Conservation (phyloP, 306 rosid genomes). For the Acacia confusa region DNA sequence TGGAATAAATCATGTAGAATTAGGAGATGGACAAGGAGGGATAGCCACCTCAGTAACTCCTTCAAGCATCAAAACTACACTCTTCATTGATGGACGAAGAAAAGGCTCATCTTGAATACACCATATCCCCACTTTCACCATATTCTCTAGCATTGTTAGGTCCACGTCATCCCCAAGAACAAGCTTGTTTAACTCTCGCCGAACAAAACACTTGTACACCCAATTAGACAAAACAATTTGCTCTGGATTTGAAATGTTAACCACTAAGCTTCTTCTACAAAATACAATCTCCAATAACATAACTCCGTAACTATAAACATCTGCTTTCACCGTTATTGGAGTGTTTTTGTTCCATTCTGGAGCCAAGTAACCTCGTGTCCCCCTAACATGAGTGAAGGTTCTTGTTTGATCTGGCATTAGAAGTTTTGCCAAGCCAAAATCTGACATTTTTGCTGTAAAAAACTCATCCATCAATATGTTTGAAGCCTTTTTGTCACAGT, state of each 20-base stretch:
- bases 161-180: too few relatives aligned
- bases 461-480: slow-evolving; percentile 51
- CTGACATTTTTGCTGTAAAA: slow-evolving; percentile 41
- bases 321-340: slow-evolving; percentile 43
- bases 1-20: too few relatives aligned
- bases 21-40: too few relatives aligned
- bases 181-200: slow-evolving; percentile 23
- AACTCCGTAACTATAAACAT: slow-evolving; percentile 47
- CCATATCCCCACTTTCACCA: too few relatives aligned
- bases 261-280: slow-evolving; percentile 35
- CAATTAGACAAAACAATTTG: slow-evolving; percentile 36
- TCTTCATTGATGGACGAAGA: too few relatives aligned
- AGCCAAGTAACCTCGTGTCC: slow-evolving; percentile 47
- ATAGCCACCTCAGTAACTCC: too few relatives aligned
- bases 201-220: slow-evolving; percentile 37
- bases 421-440: slow-evolving; percentile 44
- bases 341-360: slow-evolving; percentile 42
- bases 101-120: too few relatives aligned
- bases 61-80: too few relatives aligned
- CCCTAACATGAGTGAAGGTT: slow-evolving; percentile 38
- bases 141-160: too few relatives aligned
- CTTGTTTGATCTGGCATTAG: slow-evolving; percentile 43
- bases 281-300: slow-evolving; percentile 34
- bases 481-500: slow-evolving; percentile 41
- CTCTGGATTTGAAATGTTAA: slow-evolving; percentile 27